Evolutionary conservation across 106 monocot genomes (phyloP), one percentile per base, ranked within the genome.

Genomic region (Gastrodia elata): DNA sequence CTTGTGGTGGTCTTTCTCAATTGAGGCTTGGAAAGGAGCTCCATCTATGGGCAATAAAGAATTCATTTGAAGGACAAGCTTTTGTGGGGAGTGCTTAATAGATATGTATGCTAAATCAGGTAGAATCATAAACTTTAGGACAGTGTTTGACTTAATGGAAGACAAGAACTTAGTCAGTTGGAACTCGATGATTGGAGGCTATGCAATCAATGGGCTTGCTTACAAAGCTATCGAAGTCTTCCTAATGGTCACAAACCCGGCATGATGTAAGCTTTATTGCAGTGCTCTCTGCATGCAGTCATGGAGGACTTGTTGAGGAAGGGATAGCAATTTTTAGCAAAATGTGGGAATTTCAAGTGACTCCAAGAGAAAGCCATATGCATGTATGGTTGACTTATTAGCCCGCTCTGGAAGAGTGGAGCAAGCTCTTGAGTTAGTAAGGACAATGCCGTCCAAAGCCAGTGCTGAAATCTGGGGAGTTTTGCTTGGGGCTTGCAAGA

Each of bases 101-200:
- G 88, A 88, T 73, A 87, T 88, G 91, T 91, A 88, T 56, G 85
- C 84, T 0, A 91, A 91, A 76, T 79, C 83, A 61, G 91, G 85
- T 38, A 74, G 68, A 39, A 75, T 88, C 2, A 39, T 27, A 10
- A 73, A 77, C 30, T 79, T 85, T 5, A 74, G 87, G 73, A 75
- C 40, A 64, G 77, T 88, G 32, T 91, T 86, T 68, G 83, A 88
- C 56, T 40, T 77, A 24, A 76, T 88, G 68, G 30, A 72, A 0
- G 88, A 91, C 18, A 83, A 73, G 69, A 88, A 84, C 46, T 44
- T 82, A 44, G 88, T 88, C 5, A 73, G 83, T 13, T 88, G 83
- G 79, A 91, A 88, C 64, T 69, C 80, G 6, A 88, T 88, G 83
- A 88, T 91, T 0, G 81, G 81, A 35, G 88, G 83, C 25, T 91